A percentile compares a stretch with the other conserved stretches of the same genome.
phyloP scores from a whole-genome alignment of 192 early-diverging fungal species.

The Coemansia sp. region DNA sequence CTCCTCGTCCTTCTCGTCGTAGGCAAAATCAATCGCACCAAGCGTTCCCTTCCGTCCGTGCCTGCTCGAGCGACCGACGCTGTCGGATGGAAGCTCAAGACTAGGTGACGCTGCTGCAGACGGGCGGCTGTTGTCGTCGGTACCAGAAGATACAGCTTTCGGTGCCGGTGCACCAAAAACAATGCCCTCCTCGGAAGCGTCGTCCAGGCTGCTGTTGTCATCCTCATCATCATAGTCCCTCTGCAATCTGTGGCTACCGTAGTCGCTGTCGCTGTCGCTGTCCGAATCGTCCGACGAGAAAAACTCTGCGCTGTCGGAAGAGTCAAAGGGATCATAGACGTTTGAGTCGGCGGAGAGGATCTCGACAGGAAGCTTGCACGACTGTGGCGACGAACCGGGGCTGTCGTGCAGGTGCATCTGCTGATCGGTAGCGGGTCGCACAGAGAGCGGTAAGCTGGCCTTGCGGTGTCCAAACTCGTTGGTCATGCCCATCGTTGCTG shows the following conservation, averaged over 20 bases:
- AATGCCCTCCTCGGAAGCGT: slow-evolving; percentile 31
- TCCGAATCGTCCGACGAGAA: slow-evolving; percentile 37
- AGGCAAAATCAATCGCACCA: slow-evolving; percentile 43
- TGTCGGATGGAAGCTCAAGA: not conserved
- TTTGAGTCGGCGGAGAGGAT: slow-evolving; percentile 33
- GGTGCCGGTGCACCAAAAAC: slow-evolving; percentile 29
- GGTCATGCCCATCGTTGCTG: slow-evolving; percentile 48
- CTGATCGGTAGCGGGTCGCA: not conserved
- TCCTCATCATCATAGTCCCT: slow-evolving; percentile 3
- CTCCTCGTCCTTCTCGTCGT: slow-evolving; percentile 63
- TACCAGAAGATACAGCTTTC: not conserved
- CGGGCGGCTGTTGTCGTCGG: too few species aligned
- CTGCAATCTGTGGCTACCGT: slow-evolving; percentile 21
- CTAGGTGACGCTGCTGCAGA: not conserved
- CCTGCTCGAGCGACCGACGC: slow-evolving; percentile 2
- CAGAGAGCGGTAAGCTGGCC: slow-evolving; percentile 2
- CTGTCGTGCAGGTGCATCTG: not conserved
- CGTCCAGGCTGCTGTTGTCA: slow-evolving; percentile 21
- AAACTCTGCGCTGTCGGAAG: slow-evolving; percentile 57
- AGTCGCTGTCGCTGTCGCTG: slow-evolving; percentile 49
- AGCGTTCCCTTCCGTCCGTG: slow-evolving; percentile 39
- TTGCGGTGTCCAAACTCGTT: slow-evolving; percentile 48
- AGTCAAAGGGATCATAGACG: slow-evolving; percentile 56
- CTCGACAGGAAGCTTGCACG: slow-evolving; percentile 47
- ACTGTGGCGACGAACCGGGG: slow-evolving; percentile 17